These are phyloP conservation scores for Trichoderma sp. DNA, from an alignment of 2,329 filamentous ascomycete species.

Conservation along the genomic window DNA sequence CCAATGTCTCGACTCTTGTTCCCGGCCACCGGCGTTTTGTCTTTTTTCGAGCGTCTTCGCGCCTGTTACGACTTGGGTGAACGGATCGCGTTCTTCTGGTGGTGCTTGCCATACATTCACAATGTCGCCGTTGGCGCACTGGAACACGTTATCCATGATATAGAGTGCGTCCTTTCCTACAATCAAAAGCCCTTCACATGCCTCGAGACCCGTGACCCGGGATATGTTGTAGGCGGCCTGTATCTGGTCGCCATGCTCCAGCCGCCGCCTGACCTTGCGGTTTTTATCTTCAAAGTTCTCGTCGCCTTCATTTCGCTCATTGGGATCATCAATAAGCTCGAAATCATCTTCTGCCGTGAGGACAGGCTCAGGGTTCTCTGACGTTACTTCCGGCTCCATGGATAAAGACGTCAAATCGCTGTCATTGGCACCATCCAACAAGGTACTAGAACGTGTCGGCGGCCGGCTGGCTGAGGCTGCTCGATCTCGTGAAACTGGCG, in stretches of 20 bases:
- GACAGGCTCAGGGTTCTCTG: conserved; percentile 34
- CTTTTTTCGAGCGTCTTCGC: conserved; percentile 64
- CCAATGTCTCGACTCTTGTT: conserved; percentile 89
- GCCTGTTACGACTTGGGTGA: conserved; percentile 87
- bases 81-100: conserved; percentile 88
- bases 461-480: conserved; percentile 23
- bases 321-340: conserved; percentile 92
- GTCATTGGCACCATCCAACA: conserved; percentile 32
- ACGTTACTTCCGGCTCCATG: conserved; percentile 34
- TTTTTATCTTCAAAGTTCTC: conserved; percentile 96
- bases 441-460: conserved; percentile 34
- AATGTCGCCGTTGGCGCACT: conserved; percentile 92
- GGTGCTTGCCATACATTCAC: conserved; percentile 96
- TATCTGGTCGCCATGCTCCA: conserved; percentile 88
- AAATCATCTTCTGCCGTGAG: conserved; percentile 79
- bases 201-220: conserved; percentile 89
- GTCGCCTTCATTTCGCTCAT: conserved; percentile 73
- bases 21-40: conserved; percentile 57
- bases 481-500: conserved; percentile 26
- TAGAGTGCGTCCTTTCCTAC: conserved; percentile 91
- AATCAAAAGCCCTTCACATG: conserved; percentile 90
- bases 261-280: conserved; percentile 91
- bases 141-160: conserved; percentile 95
- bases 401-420: conserved; percentile 28
- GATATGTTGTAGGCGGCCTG: conserved; percentile 96